These are phyloP conservation scores for Allium sativum DNA, from an alignment of 106 monocot species.

Conservation along the genomic window DNA sequence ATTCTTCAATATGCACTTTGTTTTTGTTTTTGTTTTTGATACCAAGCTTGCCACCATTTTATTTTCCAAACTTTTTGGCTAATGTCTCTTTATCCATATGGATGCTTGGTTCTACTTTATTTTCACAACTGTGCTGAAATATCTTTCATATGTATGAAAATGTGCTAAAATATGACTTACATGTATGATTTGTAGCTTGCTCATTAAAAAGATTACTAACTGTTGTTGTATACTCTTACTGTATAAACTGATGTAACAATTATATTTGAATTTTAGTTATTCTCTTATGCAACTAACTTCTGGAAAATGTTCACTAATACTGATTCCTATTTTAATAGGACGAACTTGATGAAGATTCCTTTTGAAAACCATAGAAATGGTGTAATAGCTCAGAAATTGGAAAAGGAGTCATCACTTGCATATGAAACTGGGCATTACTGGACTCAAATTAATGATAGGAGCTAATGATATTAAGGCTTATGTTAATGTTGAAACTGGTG, in stretches of 20 bases:
- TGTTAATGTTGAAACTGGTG: no score
- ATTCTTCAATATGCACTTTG: no score
- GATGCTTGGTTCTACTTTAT: no score
- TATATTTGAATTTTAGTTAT: not conserved
- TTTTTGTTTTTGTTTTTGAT: no score
- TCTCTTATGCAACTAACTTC: not conserved
- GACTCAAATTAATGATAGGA: constrained; percentile 78
- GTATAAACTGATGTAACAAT: not conserved
- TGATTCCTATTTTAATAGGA: constrained; percentile 29
- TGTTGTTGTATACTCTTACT: not conserved
- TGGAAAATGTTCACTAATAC: not conserved
- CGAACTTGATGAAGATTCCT: constrained; percentile 72
- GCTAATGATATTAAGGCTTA: no score
- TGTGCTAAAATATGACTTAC: not conserved
- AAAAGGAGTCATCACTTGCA: constrained; percentile 81
- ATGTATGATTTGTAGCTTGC: not conserved
- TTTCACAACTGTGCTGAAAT: no score
- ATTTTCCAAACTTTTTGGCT: no score
- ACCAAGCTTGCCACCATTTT: no score
- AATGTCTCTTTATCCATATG: no score
- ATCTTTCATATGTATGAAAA: not conserved
- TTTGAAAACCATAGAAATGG: constrained; percentile 69
- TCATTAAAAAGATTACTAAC: not conserved
- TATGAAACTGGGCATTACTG: constrained; percentile 82
- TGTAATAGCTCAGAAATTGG: constrained; percentile 79